Conservation (phyloP, 257 asterid species). For the Thymus mandschuricus region DNA sequence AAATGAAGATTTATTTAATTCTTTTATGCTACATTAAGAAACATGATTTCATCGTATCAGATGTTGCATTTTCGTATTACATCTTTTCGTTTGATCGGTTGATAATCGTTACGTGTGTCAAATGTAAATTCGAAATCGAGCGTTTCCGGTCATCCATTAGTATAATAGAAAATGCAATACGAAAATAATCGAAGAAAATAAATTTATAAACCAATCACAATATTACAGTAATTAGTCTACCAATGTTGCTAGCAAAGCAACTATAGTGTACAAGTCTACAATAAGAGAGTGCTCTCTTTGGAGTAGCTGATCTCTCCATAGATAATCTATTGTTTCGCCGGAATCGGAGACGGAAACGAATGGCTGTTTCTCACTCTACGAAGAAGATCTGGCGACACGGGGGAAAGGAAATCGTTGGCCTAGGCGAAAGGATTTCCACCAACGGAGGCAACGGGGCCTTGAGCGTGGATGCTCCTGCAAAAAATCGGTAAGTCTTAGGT, state of each 20-base stretch:
- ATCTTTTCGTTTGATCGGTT: too few relatives aligned
- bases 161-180: too few relatives aligned
- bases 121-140: too few relatives aligned
- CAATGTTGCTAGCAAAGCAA: constrained; percentile 1
- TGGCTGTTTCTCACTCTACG: not conserved
- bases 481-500: not conserved
- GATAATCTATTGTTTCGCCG: not conserved
- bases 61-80: too few relatives aligned
- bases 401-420: constrained; percentile 5
- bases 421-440: constrained; percentile 86
- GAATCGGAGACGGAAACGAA: too few relatives aligned
- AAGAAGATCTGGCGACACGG: not conserved
- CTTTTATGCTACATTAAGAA: too few relatives aligned
- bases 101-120: too few relatives aligned
- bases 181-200: not conserved
- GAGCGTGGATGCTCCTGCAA: constrained; percentile 65
- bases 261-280: not conserved
- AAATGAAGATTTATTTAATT: too few relatives aligned
- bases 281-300: not conserved
- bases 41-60: too few relatives aligned
- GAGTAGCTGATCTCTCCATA: not conserved
- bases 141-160: too few relatives aligned
- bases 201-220: not conserved
- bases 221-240: not conserved
- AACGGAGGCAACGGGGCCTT: constrained; percentile 66